Percentiles rank a stretch among this genome's conserved stretches.
Conservation (phyloP, 108 stramenopile species). For the Aurantiochytrium sp. region DNA sequence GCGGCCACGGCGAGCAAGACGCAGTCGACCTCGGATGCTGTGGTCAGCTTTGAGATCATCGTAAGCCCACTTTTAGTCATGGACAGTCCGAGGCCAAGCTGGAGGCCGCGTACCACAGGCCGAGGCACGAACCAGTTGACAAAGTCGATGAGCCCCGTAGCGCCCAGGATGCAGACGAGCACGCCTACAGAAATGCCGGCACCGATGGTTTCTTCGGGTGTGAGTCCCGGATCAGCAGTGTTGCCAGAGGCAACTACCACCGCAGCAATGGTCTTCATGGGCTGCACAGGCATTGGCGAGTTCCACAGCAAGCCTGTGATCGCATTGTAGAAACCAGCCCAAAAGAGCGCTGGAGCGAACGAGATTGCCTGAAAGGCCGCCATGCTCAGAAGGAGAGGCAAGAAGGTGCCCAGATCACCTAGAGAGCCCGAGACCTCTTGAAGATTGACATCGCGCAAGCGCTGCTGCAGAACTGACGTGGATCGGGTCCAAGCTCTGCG, state of each 20-base stretch:
- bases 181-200: constrained; percentile 65
- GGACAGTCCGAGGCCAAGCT: constrained; percentile 67
- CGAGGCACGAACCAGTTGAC: constrained; percentile 62
- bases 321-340: constrained; percentile 57
- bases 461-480: neutral
- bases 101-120: constrained; percentile 62
- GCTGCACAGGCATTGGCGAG: constrained; percentile 76
- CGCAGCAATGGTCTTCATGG: constrained; percentile 75
- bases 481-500: neutral
- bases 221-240: neutral
- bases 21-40: constrained; percentile 51
- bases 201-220: constrained; percentile 45
- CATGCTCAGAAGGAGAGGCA: constrained; percentile 65
- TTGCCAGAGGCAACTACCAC: constrained; percentile 47
- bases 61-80: constrained; percentile 54
- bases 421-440: constrained; percentile 63
- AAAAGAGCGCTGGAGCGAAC: constrained; percentile 61
- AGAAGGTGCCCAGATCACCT: constrained; percentile 59
- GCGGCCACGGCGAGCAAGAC: constrained; percentile 44
- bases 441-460: constrained; percentile 5
- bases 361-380: constrained; percentile 52
- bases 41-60: constrained; percentile 51
- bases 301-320: constrained; percentile 62
- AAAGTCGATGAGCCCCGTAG: constrained; percentile 59
- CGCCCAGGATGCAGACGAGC: constrained; percentile 47